Base-by-base conservation (phyloP, 2,329 filamentous ascomycete genomes). In the Aureobasidium subglaciale region DNA sequence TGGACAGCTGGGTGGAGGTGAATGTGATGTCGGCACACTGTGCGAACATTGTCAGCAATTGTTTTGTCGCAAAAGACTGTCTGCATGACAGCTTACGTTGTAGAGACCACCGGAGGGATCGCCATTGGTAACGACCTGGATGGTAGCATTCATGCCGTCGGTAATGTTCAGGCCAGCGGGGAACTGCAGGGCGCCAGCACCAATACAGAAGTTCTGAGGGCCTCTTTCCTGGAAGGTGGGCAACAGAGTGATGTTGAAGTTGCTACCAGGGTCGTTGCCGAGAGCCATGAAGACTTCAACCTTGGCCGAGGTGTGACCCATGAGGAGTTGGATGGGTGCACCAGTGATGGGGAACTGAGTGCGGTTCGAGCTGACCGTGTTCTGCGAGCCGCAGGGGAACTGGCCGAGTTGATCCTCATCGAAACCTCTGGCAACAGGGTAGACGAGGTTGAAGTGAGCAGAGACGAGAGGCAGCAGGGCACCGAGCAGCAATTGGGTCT, bases 21-120 rank as follows among this genome's bases (percentile, higher is more conserved):
- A 91, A 85, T 24, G 80, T 84, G 61, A 90, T 81, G 63, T 91
- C 87, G 65, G 86, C 84, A 69, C 87, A 91, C 83, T 86, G 32
- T 30, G n/a, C n/a, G n/a, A 16, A 6, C 9, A 22, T 40, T 16
- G 30, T 45, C 41, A 55, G 41, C 41, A 40, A 37, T 9, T n/a
- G n/a, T n/a, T 2, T 43, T 4, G 15, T 45, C 16, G 8, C 10
- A 15, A 5, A 27, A 13, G 16, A 8, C 7, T 9, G 4, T 2
- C 8, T 7, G 6, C 1, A 32, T 18, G 13, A 20, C 11, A 7
- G 63, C 73, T 58, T 65, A 78, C 76, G 64, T 78, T 87, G 70
- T 89, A 90, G 29, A 90, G 71, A 15, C 85, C 83, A 35, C 75
- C 77, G 18, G 75, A 78, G 4, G 72, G 73, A 20, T 79, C 74